Percentiles rank a stretch among this genome's conserved stretches.
Evolutionary conservation across 2,329 filamentous ascomycete genomes (phyloP).

Genomic region (Fusarium annulatum): DNA sequence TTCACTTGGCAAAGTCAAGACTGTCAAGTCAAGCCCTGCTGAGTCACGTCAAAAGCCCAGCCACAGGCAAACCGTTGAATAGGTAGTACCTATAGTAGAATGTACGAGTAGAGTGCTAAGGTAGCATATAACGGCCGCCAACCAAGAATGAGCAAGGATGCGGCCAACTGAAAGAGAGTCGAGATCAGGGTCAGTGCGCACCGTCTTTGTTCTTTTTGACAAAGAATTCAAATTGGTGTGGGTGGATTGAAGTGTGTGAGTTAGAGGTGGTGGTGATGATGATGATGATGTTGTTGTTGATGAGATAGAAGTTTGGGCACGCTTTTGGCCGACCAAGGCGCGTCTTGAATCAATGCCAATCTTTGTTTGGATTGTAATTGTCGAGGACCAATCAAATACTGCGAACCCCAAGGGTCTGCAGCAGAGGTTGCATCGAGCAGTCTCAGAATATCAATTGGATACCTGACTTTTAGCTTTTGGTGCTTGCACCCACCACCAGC

Average conservation of each 20-base stretch:
- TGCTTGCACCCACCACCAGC: constrained; percentile 16
- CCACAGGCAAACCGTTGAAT: constrained; percentile 12
- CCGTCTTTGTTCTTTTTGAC: background rate
- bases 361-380: constrained; percentile 39
- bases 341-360: constrained; percentile 11
- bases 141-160: background rate
- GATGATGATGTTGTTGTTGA: background rate
- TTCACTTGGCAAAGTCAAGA: constrained; percentile 12
- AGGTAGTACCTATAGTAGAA: background rate
- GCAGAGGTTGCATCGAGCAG: constrained; percentile 1
- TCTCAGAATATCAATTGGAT: constrained; percentile 10
- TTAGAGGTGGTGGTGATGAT: background rate
- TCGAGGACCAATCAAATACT: constrained; percentile 38
- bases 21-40: background rate
- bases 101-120: background rate
- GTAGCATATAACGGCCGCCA: constrained; percentile 12
- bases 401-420: constrained; percentile 10
- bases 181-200: constrained; percentile 1
- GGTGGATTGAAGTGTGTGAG: constrained; percentile 2
- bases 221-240: constrained; percentile 5
- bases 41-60: background rate
- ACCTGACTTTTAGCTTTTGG: background rate
- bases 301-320: constrained; percentile 18
- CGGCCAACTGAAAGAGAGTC: background rate
- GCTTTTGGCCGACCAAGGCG: constrained; percentile 23